These are phyloP conservation scores for Xylariaceae sp. DNA, from an alignment of 2,329 filamentous ascomycete species.

Conservation along the genomic window DNA sequence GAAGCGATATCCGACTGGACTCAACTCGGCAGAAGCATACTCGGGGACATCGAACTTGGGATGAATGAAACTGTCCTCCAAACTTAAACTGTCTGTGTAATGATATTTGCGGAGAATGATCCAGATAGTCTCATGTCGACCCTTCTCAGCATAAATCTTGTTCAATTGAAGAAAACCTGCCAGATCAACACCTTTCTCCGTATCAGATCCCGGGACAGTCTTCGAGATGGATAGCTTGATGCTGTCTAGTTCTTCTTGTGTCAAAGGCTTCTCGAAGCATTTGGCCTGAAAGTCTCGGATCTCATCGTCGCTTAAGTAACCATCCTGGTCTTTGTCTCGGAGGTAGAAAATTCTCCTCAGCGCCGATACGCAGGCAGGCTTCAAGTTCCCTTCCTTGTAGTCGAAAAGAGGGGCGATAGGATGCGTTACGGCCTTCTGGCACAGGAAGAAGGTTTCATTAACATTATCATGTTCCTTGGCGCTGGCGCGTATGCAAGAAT, in stretches of 20 bases:
- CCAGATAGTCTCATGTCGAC: constrained; percentile 97
- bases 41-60: constrained; percentile 94
- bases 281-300: constrained; percentile 88
- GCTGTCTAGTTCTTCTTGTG: constrained; percentile 79
- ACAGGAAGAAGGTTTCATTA: constrained; percentile 96
- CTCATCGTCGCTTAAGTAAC: constrained; percentile 85
- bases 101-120: constrained; percentile 93
- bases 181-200: constrained; percentile 75
- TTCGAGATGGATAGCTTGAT: constrained; percentile 88
- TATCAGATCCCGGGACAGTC: constrained; percentile 62
- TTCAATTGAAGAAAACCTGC: constrained; percentile 87
- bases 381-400: constrained; percentile 86
- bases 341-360: constrained; percentile 92
- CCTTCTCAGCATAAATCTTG: constrained; percentile 95
- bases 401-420: constrained; percentile 96
- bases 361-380: constrained; percentile 85
- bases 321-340: constrained; percentile 95
- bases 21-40: constrained; percentile 89
- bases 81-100: constrained; percentile 91
- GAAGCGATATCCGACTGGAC: constrained; percentile 92
- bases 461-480: constrained; percentile 91
- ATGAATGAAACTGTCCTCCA: constrained; percentile 88
- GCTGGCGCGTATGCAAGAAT: constrained; percentile 94
- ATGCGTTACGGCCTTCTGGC: constrained; percentile 96
- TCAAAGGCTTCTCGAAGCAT: constrained; percentile 87